phyloP scores from a whole-genome alignment of 208 protist genomes.

The Leishmania braziliensis region DNA sequence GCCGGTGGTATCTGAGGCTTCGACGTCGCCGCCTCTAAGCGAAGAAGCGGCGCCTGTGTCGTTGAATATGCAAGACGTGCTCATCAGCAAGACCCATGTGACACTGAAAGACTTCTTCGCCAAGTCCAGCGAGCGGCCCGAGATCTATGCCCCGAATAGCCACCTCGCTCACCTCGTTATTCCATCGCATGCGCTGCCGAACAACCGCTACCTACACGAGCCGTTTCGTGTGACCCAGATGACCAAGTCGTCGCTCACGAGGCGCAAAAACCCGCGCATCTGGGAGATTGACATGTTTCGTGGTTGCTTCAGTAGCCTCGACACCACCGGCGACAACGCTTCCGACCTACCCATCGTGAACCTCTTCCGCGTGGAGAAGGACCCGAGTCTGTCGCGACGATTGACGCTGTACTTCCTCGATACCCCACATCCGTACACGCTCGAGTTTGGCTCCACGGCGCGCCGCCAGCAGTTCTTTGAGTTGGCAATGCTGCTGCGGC shows the following conservation, averaged over 20 bases:
- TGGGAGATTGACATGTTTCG: conserved; percentile 74
- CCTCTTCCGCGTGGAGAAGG: conserved; percentile 74
- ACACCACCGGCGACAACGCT: conserved; percentile 51
- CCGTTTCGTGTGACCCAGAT: conserved; percentile 66
- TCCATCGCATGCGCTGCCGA: conserved; percentile 68
- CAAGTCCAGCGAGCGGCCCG: conserved; percentile 30
- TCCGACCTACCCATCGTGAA: conserved; percentile 49
- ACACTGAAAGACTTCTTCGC: conserved; percentile 27
- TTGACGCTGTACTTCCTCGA: conserved; percentile 80
- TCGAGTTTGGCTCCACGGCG: conserved; percentile 60
- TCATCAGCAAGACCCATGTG: conserved; percentile 20
- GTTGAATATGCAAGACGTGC: background rate
- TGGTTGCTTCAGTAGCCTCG: conserved; percentile 54
- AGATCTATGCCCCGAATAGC: conserved; percentile 47
- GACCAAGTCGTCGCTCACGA: conserved; percentile 30
- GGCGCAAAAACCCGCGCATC: conserved; percentile 56
- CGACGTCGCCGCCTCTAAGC: background rate
- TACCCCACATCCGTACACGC: conserved; percentile 63
- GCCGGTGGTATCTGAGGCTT: background rate
- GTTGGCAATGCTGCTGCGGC: conserved; percentile 56
- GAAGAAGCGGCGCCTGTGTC: background rate
- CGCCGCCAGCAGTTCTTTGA: conserved; percentile 77
- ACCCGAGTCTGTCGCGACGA: conserved; percentile 35
- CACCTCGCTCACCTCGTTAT: conserved; percentile 43
- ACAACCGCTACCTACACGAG: conserved; percentile 68